phyloP scores from a whole-genome alignment of 768 basidiomycete genomes.

The Amanita jacksonii region DNA sequence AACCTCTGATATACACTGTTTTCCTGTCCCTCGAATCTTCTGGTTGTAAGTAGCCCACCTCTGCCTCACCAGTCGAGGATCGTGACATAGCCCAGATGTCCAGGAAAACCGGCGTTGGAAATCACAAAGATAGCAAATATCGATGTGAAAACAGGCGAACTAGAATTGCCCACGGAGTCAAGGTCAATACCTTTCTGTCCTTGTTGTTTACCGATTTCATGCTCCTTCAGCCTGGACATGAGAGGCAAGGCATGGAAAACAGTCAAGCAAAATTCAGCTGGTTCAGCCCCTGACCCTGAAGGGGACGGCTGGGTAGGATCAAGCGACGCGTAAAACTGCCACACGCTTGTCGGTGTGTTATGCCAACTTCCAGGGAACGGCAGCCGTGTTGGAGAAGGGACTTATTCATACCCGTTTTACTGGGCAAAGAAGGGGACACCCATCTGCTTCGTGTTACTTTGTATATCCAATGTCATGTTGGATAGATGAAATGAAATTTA shows the following conservation, averaged over 20 bases:
- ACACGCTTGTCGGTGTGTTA: too few species aligned
- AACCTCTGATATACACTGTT: slow-evolving; percentile 41
- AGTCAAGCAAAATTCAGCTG: background rate
- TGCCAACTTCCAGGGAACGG: too few species aligned
- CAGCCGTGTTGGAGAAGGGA: too few species aligned
- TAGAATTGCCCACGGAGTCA: slow-evolving; percentile 35
- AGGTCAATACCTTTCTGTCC: slow-evolving; percentile 24
- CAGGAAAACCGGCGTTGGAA: slow-evolving; percentile 55
- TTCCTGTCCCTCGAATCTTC: slow-evolving; percentile 69
- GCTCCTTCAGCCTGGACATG: too few species aligned
- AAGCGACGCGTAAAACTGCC: too few species aligned
- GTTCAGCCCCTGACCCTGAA: too few species aligned
- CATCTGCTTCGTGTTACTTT: too few species aligned
- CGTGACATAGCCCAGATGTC: slow-evolving; percentile 39
- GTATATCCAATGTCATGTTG: too few species aligned
- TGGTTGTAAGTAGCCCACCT: slow-evolving; percentile 39
- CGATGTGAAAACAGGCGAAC: slow-evolving; percentile 35
- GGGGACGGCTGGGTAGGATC: too few species aligned
- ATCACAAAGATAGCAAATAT: slow-evolving; percentile 50
- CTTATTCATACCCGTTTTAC: background rate
- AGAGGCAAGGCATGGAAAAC: slow-evolving; percentile 4
- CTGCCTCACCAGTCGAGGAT: background rate
- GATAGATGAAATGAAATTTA: too few species aligned
- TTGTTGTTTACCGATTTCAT: too few species aligned
- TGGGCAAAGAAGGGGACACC: background rate